phyloP scores from a whole-genome alignment of 2,329 filamentous ascomycete genomes.

The Bipolaris victoriae region DNA sequence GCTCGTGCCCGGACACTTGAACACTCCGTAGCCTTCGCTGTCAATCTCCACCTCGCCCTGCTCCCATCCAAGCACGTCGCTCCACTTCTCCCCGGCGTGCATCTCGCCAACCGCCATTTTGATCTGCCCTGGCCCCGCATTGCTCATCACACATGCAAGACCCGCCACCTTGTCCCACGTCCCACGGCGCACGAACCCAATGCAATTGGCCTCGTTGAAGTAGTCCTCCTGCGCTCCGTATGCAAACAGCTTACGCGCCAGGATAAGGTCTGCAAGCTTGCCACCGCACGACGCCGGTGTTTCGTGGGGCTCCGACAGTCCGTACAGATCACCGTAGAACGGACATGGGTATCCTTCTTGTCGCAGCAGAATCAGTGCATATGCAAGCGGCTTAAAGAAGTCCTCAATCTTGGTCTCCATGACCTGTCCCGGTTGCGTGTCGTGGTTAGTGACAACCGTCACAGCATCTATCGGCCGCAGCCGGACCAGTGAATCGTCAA shows the following conservation, averaged over 20 bases:
- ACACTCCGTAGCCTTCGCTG: slow-evolving; percentile 63
- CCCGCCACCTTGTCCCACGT: slow-evolving; percentile 58
- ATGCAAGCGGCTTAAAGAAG: slow-evolving; percentile 75
- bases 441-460: slow-evolving; percentile 75
- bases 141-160: slow-evolving; percentile 60
- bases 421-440: slow-evolving; percentile 70
- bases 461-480: slow-evolving; percentile 63
- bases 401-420: slow-evolving; percentile 67
- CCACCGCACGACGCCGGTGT: slow-evolving; percentile 60
- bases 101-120: slow-evolving; percentile 67
- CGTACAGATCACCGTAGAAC: slow-evolving; percentile 75
- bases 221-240: slow-evolving; percentile 71
- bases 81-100: slow-evolving; percentile 67
- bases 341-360: slow-evolving; percentile 68
- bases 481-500: slow-evolving; percentile 65
- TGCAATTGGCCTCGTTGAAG: slow-evolving; percentile 64
- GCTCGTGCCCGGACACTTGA: slow-evolving; percentile 57
- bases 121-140: slow-evolving; percentile 52
- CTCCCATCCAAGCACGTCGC: slow-evolving; percentile 65
- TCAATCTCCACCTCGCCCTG: slow-evolving; percentile 64
- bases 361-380: slow-evolving; percentile 72
- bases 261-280: slow-evolving; percentile 63
- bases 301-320: slow-evolving; percentile 62
- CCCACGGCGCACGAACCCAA: slow-evolving; percentile 65
- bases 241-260: slow-evolving; percentile 69